Conservation (phyloP, 805 yeast species). For the Yamadazyma olivae region DNA sequence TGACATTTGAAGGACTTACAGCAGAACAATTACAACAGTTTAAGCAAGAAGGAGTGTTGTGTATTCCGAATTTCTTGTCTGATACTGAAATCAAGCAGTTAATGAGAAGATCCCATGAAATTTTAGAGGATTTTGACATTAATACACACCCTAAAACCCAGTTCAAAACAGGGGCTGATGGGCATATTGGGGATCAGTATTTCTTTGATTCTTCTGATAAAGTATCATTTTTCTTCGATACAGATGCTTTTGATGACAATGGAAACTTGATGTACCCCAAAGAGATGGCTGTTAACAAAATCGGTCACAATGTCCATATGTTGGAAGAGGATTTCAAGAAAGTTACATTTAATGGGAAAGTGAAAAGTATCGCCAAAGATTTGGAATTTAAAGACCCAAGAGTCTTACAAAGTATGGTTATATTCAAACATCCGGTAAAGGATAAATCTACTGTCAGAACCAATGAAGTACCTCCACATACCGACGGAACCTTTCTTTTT, state of each 20-base stretch:
- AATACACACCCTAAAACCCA: slow-evolving; percentile 63
- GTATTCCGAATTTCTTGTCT: slow-evolving; percentile 53
- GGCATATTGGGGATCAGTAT: slow-evolving; percentile 72
- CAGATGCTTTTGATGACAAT: slow-evolving; percentile 55
- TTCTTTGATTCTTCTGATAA: slow-evolving; percentile 69
- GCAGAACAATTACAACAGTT: slow-evolving; percentile 53
- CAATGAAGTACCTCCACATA: slow-evolving; percentile 71
- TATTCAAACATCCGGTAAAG: slow-evolving; percentile 64
- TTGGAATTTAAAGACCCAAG: slow-evolving; percentile 61
- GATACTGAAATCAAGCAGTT: slow-evolving; percentile 38
- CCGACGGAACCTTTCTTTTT: slow-evolving; percentile 69
- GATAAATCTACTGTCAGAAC: slow-evolving; percentile 25
- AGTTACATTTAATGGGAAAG: slow-evolving; percentile 50
- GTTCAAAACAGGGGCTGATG: slow-evolving; percentile 58
- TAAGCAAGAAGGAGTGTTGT: slow-evolving; percentile 57
- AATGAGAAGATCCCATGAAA: slow-evolving; percentile 38
- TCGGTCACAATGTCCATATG: slow-evolving; percentile 75
- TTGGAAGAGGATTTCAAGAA: slow-evolving; percentile 46
- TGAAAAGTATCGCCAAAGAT: slow-evolving; percentile 48
- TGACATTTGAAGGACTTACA: slow-evolving; percentile 7
- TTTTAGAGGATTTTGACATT: slow-evolving; percentile 51
- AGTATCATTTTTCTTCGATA: slow-evolving; percentile 66
- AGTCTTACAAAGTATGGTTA: slow-evolving; percentile 74
- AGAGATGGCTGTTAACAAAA: slow-evolving; percentile 63
- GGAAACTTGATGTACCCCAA: slow-evolving; percentile 55